Percentiles rank a stretch among this genome's conserved stretches.
Evolutionary conservation across 805 yeast species (phyloP).

Genomic region (Metschnikowia similis): DNA sequence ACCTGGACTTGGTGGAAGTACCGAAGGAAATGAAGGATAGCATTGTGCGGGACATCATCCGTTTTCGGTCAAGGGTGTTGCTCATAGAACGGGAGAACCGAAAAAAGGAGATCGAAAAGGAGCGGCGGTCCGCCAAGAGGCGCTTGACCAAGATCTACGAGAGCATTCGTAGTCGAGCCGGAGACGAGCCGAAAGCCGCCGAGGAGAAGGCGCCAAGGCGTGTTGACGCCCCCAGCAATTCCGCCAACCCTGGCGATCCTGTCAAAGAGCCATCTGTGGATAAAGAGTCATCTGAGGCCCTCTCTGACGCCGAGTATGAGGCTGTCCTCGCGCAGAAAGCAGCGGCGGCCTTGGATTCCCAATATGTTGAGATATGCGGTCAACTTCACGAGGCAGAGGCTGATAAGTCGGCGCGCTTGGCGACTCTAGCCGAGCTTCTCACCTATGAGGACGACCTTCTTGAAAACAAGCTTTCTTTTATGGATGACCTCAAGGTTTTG

Average conservation of each 20-base stretch:
- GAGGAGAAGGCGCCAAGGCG: slow-evolving; percentile 5
- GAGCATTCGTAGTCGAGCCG: slow-evolving; percentile 28
- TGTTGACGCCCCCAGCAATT: slow-evolving; percentile 1
- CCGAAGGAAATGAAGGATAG: slow-evolving; percentile 50
- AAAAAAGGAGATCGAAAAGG: slow-evolving; percentile 44
- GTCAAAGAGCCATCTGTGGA: no score
- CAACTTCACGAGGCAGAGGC: slow-evolving; percentile 15
- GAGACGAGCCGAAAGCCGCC: slow-evolving; percentile 15
- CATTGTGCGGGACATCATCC: slow-evolving; percentile 50
- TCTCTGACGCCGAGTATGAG: slow-evolving; percentile 25
- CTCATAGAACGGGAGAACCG: slow-evolving; percentile 50
- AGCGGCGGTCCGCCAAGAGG: slow-evolving; percentile 45
- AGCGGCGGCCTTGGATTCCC: slow-evolving; percentile 20
- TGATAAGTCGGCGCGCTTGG: slow-evolving; percentile 20
- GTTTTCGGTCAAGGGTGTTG: slow-evolving; percentile 53
- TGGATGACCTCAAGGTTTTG: slow-evolving; percentile 29
- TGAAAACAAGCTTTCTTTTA: slow-evolving; percentile 30
- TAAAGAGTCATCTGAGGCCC: not conserved
- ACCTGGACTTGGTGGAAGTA: slow-evolving; percentile 52
- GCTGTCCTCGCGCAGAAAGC: slow-evolving; percentile 17
- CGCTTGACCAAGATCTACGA: slow-evolving; percentile 45
- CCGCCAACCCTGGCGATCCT: no score
- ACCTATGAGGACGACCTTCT: slow-evolving; percentile 37
- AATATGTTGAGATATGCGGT: slow-evolving; percentile 13
- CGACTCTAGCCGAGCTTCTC: slow-evolving; percentile 18